phyloP scores from a whole-genome alignment of 441 rosid genomes.

The Eutrema salsugineum region DNA sequence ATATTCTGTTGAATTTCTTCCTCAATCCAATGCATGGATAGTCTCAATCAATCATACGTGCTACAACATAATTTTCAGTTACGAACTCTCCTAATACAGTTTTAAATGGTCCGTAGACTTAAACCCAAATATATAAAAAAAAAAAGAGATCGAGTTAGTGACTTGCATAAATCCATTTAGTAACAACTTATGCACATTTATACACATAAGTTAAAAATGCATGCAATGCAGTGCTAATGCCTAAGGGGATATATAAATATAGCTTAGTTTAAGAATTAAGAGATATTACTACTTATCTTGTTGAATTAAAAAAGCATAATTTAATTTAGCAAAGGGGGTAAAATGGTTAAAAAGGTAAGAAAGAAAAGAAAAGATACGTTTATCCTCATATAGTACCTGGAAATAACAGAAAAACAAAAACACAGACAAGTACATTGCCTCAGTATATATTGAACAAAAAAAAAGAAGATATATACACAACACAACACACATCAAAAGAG shows the following conservation, averaged over 20 bases:
- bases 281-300: not conserved
- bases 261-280: not conserved
- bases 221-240: not conserved
- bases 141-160: not conserved
- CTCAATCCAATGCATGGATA: slow-evolving; percentile 16
- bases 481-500: slow-evolving; percentile 15
- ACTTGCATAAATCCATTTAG: not conserved
- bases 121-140: not conserved
- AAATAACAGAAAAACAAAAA: slow-evolving; percentile 33
- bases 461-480: not conserved
- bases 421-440: slow-evolving; percentile 26
- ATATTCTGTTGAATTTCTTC: not conserved
- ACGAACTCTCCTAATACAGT: not conserved
- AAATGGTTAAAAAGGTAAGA: not conserved
- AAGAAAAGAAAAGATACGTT: not conserved
- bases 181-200: not conserved
- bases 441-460: slow-evolving; percentile 5
- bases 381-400: slow-evolving; percentile 36
- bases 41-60: slow-evolving; percentile 1
- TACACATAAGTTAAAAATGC: not conserved
- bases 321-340: not conserved
- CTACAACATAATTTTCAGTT: not conserved
- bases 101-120: not conserved
- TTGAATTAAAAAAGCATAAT: not conserved
- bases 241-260: not conserved